Evolutionary conservation across 768 basidiomycete species (phyloP), one percentile per base, ranked within the genome.

Genomic region (Phallus indusiatus): DNA sequence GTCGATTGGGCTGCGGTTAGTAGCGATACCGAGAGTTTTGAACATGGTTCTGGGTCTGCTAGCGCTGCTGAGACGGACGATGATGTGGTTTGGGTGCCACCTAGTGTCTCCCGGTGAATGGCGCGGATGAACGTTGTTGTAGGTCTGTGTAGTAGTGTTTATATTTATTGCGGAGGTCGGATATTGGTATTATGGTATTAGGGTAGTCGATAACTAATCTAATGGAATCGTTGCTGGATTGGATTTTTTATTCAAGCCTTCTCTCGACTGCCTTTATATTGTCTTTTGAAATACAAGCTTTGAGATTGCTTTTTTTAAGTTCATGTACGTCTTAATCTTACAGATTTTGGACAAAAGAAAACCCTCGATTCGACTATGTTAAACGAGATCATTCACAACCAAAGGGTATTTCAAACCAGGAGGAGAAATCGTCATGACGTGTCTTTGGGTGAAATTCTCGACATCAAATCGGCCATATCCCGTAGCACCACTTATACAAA

Each of bases 1-100:
- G 84, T 76, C n/a, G 85, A 84, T 36, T 94, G 91, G 91, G 87
- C 81, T 36, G 66, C 58, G 35, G 82, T 76, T 35, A 81, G 78
- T 61, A 86, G 84, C 64, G 84, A 85, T 53, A 79, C 73, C 1
- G 86, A 87, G 12, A 61, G 68, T 42, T 42, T 42, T 42, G 42
- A 42, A 4, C 42, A 42, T 42, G 42, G 42, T 12, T 42, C 42
- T 72, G 63, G 72, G 68, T 21, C 65, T 68, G 21, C n/a, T n/a
- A n/a, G n/a, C n/a, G n/a, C 55, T 57, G 24, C 64, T 57, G 22
- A 63, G 35, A 64, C 59, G 11, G 69, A 68, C 36, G 64, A 64
- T 28, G 71, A 72, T 50, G 47, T 70, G 22, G 68, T 70, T 12
- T 74, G 73, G 72, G 66, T 73, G 22, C 51, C 28, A 10, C 42